phyloP scores from a whole-genome alignment of 208 protist species.

The Borovskyia barvae region DNA sequence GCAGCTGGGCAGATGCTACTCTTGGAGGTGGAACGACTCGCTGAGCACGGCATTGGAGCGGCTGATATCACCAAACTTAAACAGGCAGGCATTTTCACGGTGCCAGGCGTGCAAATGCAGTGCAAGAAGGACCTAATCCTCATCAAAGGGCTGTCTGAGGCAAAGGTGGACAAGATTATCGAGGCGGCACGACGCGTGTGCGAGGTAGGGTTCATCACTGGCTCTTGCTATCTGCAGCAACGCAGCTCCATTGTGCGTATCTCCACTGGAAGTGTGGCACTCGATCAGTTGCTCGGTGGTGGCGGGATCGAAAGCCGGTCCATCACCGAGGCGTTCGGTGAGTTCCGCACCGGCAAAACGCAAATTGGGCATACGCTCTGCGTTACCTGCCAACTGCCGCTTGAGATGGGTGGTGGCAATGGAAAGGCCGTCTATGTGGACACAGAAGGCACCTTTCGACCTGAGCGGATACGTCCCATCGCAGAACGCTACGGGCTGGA shows the following conservation, averaged over 20 bases:
- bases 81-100: slow-evolving; percentile 89
- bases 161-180: slow-evolving; percentile 98
- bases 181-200: slow-evolving; percentile 92
- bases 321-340: slow-evolving; percentile 98
- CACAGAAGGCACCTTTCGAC: slow-evolving; percentile 98
- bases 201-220: slow-evolving; percentile 88
- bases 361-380: slow-evolving; percentile 98
- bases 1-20: slow-evolving; percentile 45
- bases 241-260: slow-evolving; percentile 87
- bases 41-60: slow-evolving; percentile 86
- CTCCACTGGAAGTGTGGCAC: slow-evolving; percentile 92
- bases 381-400: slow-evolving; percentile 96
- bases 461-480: slow-evolving; percentile 96
- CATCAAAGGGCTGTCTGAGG: slow-evolving; percentile 98
- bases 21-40: slow-evolving; percentile 89
- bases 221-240: slow-evolving; percentile 82
- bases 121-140: slow-evolving; percentile 85
- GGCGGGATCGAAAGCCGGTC: slow-evolving; percentile 95
- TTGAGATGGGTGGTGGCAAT: slow-evolving; percentile 89
- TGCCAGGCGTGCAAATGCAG: slow-evolving; percentile 91
- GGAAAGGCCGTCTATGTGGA: slow-evolving; percentile 97
- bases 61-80: slow-evolving; percentile 91
- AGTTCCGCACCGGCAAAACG: slow-evolving; percentile 99
- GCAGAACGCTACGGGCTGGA: slow-evolving; percentile 96
- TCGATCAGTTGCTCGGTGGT: slow-evolving; percentile 95